Evolutionary conservation across 2,329 filamentous ascomycete species (phyloP).

Genomic region (Aspergillus awamori): DNA sequence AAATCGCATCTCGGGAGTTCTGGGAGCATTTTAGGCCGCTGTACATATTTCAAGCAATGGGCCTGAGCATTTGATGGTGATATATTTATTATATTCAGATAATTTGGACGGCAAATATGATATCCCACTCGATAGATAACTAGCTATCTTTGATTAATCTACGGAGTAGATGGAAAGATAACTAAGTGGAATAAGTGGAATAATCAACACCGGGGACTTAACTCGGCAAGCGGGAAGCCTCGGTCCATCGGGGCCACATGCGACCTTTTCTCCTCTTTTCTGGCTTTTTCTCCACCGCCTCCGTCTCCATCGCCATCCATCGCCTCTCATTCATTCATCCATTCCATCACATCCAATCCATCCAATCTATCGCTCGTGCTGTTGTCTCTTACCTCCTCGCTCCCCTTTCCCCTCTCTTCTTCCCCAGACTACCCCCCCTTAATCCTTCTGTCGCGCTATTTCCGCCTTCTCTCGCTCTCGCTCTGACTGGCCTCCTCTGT

Average conservation of each 20-base stretch:
- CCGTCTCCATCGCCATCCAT: conserved; percentile 10
- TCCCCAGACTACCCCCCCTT: conserved; percentile 9
- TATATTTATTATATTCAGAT: no score
- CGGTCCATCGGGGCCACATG: conserved; percentile 22
- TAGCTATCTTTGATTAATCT: not conserved
- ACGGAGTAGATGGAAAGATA: not conserved
- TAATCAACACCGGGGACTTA: not conserved
- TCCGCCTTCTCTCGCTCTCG: not conserved
- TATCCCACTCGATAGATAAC: not conserved
- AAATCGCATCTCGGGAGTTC: conserved; percentile 2
- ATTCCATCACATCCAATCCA: conserved; percentile 17
- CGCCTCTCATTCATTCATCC: not conserved
- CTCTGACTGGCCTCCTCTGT: conserved; percentile 9
- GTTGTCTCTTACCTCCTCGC: conserved; percentile 14
- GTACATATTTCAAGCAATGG: not conserved
- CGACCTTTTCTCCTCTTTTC: conserved; percentile 14
- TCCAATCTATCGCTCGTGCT: not conserved
- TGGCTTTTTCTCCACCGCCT: conserved; percentile 21
- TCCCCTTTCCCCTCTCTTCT: conserved; percentile 12
- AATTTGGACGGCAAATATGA: not conserved
- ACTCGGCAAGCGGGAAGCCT: conserved; percentile 4
- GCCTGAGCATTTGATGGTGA: no score
- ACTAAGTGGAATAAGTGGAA: not conserved
- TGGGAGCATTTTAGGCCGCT: not conserved
- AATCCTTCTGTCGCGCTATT: conserved; percentile 1